Evolutionary conservation across 202 grass and related monocot species (phyloP).

Genomic region (Panicum hallii): DNA sequence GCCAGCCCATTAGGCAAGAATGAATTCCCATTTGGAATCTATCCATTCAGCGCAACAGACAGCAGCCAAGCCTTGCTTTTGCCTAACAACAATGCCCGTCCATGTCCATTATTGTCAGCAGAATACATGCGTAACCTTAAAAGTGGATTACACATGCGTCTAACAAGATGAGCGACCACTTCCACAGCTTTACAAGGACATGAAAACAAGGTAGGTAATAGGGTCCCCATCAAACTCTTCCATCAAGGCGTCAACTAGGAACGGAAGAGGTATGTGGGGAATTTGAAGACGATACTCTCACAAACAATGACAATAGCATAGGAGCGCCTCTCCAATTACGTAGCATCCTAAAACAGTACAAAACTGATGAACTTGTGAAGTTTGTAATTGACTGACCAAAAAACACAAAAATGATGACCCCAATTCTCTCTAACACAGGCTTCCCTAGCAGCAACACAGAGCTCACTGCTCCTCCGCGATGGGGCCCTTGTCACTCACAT

Average conservation of each 20-base stretch:
- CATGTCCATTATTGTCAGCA: too few relatives aligned
- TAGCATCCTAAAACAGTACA: constrained; percentile 45
- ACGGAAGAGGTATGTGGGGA: not conserved
- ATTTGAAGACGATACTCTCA: constrained; percentile 15
- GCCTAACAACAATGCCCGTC: too few relatives aligned
- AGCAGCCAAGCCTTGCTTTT: too few relatives aligned
- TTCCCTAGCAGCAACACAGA: constrained; percentile 26
- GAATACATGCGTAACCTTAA: too few relatives aligned
- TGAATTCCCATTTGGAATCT: not conserved
- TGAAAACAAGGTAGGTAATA: not conserved
- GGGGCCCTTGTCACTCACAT: constrained; percentile 70
- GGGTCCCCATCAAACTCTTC: not conserved
- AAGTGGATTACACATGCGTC: too few relatives aligned
- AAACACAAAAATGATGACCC: constrained; percentile 17
- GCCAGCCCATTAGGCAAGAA: too few relatives aligned
- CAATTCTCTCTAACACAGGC: not conserved
- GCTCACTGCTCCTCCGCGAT: constrained; percentile 50
- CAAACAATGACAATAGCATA: constrained; percentile 4
- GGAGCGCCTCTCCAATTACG: constrained; percentile 7
- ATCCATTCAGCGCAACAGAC: too few relatives aligned
- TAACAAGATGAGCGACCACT: too few relatives aligned
- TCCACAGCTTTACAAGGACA: not conserved
- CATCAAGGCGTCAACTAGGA: not conserved
- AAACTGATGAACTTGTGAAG: constrained; percentile 43
- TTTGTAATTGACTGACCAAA: not conserved